A percentile compares a stretch with the other conserved stretches of the same genome.
phyloP scores from a whole-genome alignment of 2,329 filamentous ascomycete genomes.

The Amphichorda felina region DNA sequence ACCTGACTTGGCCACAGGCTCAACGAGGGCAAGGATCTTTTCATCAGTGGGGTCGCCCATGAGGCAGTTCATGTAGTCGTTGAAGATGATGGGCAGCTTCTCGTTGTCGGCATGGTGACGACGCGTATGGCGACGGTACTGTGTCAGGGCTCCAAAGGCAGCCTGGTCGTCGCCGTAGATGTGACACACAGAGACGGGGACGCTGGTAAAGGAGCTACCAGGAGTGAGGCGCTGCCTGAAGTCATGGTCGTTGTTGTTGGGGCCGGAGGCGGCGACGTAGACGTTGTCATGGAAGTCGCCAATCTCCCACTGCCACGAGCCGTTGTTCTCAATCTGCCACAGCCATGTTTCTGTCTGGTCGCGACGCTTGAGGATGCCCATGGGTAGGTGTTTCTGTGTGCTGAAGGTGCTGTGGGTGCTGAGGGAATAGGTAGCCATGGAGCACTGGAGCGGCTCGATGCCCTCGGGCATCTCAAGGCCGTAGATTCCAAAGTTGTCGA shows the following conservation, averaged over 20 bases:
- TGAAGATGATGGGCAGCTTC: constrained; percentile 19
- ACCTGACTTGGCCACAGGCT: constrained; percentile 14
- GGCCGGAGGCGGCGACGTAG: constrained; percentile 16
- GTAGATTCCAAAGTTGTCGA: constrained; percentile 14
- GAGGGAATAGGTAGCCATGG: constrained; percentile 10
- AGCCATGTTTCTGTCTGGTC: constrained; percentile 15
- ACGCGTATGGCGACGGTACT: constrained; percentile 16
- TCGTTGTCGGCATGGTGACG: constrained; percentile 16
- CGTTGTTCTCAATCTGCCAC: constrained; percentile 22
- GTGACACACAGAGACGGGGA: constrained; percentile 12
- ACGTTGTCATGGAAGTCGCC: constrained; percentile 19
- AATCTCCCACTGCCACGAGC: constrained; percentile 22
- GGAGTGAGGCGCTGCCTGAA: constrained; percentile 13
- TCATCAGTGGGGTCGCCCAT: constrained; percentile 22
- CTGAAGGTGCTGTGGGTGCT: constrained; percentile 17
- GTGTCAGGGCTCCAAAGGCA: constrained; percentile 14
- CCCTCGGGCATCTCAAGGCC: constrained; percentile 6
- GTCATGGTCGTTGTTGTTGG: constrained; percentile 13
- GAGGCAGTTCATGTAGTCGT: constrained; percentile 26
- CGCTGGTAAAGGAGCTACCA: constrained; percentile 10
- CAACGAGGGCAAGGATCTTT: constrained; percentile 16
- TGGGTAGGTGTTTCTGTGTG: constrained; percentile 14
- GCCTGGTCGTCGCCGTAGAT: constrained; percentile 9
- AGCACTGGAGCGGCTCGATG: constrained; percentile 6
- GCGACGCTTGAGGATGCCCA: constrained; percentile 13